Evolutionary conservation across 805 yeast genomes (phyloP), one percentile per base, ranked within the genome.

Genomic region (Yarrowia osloensis): DNA sequence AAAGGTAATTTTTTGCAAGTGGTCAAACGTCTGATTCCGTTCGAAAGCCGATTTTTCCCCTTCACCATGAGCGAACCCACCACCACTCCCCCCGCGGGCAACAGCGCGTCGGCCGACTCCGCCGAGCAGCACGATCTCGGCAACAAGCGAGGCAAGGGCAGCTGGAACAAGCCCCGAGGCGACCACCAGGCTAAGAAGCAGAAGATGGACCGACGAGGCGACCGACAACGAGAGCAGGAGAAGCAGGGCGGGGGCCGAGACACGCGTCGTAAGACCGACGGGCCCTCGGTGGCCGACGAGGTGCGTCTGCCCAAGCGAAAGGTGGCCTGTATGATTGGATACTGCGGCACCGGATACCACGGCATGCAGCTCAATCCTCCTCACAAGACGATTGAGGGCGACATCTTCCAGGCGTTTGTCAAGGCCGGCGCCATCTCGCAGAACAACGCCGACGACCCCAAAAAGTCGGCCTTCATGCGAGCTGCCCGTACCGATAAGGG

Each of bases 311-410:
- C 73, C 24, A 93, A 93, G 82, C 85, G 86, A 73, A 93, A 93
- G 75, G 97, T 91, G 24, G 98, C 97, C 0, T 86, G 89, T 73
- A 82, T 91, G 86, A 82, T 93, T 70, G 98, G 98, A 4, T 93
- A 93, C 79, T 93, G 97, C 76, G 98, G 98, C 47, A 88, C 97
- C 0, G 98, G 98, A 0, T 93, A 93, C 78, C 95, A 90, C 76
- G 98, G 98, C 8, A 91, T 93, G 97, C 98, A 93, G 77, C 80
- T 88, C 70, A 93, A 92, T 75, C 96, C 97, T 1, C 96, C 93
- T 21, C 85, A 85, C 47, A 86, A 87, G 75, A 93, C 98, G 22
- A 93, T 93, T 70, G 98, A 93, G 78, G 95, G 93, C 15, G 97
- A 90, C 61, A 74, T 93, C 7, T 94, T 91, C 76, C 82, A 84